Evolutionary conservation across 192 early-diverging fungal genomes (phyloP), one percentile per base, ranked within the genome.

Genomic region (Coemansia sp.): DNA sequence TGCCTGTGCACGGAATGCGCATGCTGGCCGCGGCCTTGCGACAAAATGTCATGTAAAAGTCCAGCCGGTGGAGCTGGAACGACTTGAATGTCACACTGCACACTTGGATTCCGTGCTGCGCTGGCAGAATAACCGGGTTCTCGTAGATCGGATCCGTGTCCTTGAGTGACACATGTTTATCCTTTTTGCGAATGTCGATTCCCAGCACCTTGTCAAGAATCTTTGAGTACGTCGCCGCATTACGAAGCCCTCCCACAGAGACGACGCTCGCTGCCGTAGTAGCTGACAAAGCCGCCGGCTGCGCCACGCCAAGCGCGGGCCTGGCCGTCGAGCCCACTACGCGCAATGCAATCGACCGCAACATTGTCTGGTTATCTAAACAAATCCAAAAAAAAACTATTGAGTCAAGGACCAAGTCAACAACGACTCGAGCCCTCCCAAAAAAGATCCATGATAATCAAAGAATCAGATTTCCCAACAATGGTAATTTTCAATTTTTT

Each of bases 31-130:
- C 97, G 2, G 94, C 84, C 56, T 91, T 87, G 52, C 87, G 86
- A 8, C 87, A 86, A 68, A 95, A 98, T 65, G 92, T 86, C 43
- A 87, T 65, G 77, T 89, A 90, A 72, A 95, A 93, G 58, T 95
- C 91, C 40, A 95, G 77, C 39, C 92, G 91, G 55, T 92, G 86
- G 50, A 90, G 88, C 61, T 93, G 83, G 80, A 88, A 93, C 22
- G 87, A 83, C 19, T 82, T 81, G 56, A 98, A 83, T 37, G 90
- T 85, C 8, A 95, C 80, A 27, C 88, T 90, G 65, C 86, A 91
- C 21, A 88, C 84, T 4, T 87, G 84, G 57, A 87, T 77, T 56
- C 84, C 81, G 71, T 91, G 85, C 7, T 85, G 86, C n/a, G 85
- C 58, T 34, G 69, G 63, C 52, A 86, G 48, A 3, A 62, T 67